These are phyloP conservation scores for Coemansia sp. DNA, from an alignment of 192 early-diverging fungal species.

Conservation along the genomic window DNA sequence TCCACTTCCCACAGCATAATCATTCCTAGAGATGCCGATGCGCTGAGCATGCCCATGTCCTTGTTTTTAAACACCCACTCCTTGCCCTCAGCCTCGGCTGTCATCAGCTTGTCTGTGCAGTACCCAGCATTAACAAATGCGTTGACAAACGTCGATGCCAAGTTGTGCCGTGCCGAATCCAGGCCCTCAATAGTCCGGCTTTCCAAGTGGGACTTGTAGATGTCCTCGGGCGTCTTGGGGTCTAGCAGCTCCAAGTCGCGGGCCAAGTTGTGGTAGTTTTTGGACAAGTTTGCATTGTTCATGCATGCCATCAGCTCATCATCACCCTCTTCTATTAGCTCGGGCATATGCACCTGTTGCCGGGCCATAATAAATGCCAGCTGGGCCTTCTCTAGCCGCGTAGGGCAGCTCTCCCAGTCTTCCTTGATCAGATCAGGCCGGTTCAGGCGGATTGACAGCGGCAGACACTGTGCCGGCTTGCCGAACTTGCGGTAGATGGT, in stretches of 20 bases:
- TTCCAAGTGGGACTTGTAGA: conserved; percentile 96
- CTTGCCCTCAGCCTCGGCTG: conserved; percentile 64
- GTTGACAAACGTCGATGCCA: conserved; percentile 97
- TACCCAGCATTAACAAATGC: conserved; percentile 99
- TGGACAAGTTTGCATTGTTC: conserved; percentile 83
- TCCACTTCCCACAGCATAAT: conserved; percentile 96
- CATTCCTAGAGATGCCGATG: conserved; percentile 89
- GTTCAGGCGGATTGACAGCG: conserved; percentile 82
- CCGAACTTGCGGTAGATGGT: conserved; percentile 83
- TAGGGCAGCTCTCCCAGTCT: conserved; percentile 80
- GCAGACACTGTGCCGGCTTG: conserved; percentile 79
- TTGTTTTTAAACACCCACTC: conserved; percentile 99
- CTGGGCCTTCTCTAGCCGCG: conserved; percentile 90
- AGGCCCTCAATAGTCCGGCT: conserved; percentile 72
- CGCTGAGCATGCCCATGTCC: conserved; percentile 93
- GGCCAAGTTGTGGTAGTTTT: conserved; percentile 84
- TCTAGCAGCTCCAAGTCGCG: conserved; percentile 93
- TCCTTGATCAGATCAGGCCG: conserved; percentile 77
- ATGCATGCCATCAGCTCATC: conserved; percentile 83
- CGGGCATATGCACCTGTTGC: conserved; percentile 77
- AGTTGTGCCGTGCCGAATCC: conserved; percentile 92
- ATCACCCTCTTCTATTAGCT: conserved; percentile 73
- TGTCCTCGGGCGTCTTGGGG: conserved; percentile 94
- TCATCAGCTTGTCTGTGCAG: conserved; percentile 85
- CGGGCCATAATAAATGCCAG: conserved; percentile 91